Evolutionary conservation across 495 filamentous ascomycete genomes (phyloP).

Genomic region (Patellaria atrata): DNA sequence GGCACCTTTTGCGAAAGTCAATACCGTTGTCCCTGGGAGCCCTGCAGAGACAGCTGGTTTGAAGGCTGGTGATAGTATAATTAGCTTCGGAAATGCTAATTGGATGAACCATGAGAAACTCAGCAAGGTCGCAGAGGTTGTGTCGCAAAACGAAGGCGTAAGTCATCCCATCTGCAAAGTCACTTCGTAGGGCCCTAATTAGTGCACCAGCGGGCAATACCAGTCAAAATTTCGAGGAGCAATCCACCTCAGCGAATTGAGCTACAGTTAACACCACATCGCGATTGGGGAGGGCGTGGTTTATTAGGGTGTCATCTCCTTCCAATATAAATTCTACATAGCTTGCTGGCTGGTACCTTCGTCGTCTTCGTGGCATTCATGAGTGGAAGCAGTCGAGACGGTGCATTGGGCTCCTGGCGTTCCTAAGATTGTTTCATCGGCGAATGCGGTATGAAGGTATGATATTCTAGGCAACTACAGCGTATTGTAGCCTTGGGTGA

Average conservation of each 20-base stretch:
- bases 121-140: conserved; percentile 66
- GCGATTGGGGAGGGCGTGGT: conserved; percentile 79
- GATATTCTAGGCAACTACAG: too few species aligned
- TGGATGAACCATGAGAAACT: conserved; percentile 75
- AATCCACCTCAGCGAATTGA: conserved; percentile 41
- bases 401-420: too few species aligned
- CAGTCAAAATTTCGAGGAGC: conserved; percentile 48
- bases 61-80: conserved; percentile 66
- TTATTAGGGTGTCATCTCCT: conserved; percentile 79
- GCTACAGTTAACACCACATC: conserved; percentile 55
- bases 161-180: conserved; percentile 25
- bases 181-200: conserved; percentile 4
- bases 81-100: conserved; percentile 69
- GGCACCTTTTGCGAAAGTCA: conserved; percentile 79
- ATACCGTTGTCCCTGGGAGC: conserved; percentile 60
- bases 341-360: conserved; percentile 1
- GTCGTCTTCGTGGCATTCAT: conserved; percentile 19
- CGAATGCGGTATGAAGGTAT: too few species aligned
- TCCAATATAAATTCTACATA: conserved; percentile 36
- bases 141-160: conserved; percentile 84
- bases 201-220: conserved; percentile 42
- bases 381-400: conserved; percentile 18
- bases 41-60: conserved; percentile 78
- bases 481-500: too few species aligned
- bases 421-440: too few species aligned